Base-by-base conservation (phyloP, 2,329 filamentous ascomycete species). In the Apiospora sp. region DNA sequence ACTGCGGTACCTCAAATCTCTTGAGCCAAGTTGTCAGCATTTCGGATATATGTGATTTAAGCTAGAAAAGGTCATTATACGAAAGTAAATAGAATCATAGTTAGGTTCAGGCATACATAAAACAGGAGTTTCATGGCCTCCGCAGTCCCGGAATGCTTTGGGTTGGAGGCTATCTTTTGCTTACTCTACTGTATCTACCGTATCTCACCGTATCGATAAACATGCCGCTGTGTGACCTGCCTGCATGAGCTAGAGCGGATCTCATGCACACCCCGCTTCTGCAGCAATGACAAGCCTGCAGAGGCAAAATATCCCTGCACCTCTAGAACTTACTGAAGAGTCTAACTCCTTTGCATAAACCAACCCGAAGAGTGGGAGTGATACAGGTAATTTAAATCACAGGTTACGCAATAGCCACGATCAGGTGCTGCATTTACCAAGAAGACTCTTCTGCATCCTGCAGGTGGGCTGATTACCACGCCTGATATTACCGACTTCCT, bases 211-310 rank as follows among this genome's bases (percentile, higher is more conserved):
- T 27, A 51, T 27, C 24, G 46, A n/a, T n/a, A 54, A 54, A 27
- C 24, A 27, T 30, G 4, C 4, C 14, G 49, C 12, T 4, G 49
- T 54, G 12, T 10, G 49, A 54, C n/a, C 3, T 14, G 49, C 19
- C 46, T n/a, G 22, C 44, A 51, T 51, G 44, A 27, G 4, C 14
- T 6, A 24, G 49, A 6, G 49, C 16, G 4, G 4, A 30, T 30
- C 49, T 30, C 49, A 54, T 54, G 49, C 49, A 54, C 49, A 54
- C 49, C 49, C 49, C 49, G 49, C 49, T 54, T 27, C 49, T 54
- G 24, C 24, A 16, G 49, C 49, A 27, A 24, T 13, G 14, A 24
- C 5, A 30, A 54, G 24, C 49, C 49, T 2, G n/a, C 49, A 54
- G n/a, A 49, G 8, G 24, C n/a, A 54, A 27, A 54, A 30, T 4